Evolutionary conservation across 192 early-diverging fungal genomes (phyloP).

Genomic region (Backusella sp.): DNA sequence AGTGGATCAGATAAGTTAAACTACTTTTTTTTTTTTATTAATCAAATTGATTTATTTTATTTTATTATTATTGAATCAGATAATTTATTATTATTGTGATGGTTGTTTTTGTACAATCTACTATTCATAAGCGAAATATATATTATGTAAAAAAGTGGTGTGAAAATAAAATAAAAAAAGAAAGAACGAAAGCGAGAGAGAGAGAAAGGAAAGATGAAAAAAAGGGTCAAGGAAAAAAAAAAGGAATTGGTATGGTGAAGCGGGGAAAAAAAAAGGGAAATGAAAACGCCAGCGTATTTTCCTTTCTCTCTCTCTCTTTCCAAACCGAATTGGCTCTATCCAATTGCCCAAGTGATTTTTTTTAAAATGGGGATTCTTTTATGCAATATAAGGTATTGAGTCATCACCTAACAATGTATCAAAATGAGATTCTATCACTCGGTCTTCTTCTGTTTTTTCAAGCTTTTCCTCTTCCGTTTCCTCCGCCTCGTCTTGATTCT

Average conservation of each 20-base stretch:
- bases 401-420: constrained; percentile 20
- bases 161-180: not conserved
- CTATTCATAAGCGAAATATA: not conserved
- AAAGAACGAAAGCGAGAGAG: not conserved
- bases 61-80: not conserved
- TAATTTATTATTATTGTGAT: not conserved
- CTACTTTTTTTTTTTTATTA: not conserved
- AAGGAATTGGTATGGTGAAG: not conserved
- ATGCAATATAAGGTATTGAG: constrained; percentile 28
- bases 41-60: not conserved
- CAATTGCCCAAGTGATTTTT: not conserved
- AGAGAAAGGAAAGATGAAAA: no score
- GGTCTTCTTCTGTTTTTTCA: constrained; percentile 6
- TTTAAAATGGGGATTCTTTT: not conserved
- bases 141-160: not conserved
- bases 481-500: not conserved
- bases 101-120: constrained; percentile 1
- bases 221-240: not conserved
- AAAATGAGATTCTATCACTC: constrained; percentile 24
- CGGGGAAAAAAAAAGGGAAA: not conserved
- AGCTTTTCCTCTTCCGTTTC: not conserved
- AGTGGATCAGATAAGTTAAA: not conserved
- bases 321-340: not conserved
- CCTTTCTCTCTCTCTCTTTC: not conserved
- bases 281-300: constrained; percentile 14